Percentiles rank a stretch among this genome's conserved stretches.
Evolutionary conservation across 2,329 filamentous ascomycete genomes (phyloP).

Genomic region (Neonectria ditissima): DNA sequence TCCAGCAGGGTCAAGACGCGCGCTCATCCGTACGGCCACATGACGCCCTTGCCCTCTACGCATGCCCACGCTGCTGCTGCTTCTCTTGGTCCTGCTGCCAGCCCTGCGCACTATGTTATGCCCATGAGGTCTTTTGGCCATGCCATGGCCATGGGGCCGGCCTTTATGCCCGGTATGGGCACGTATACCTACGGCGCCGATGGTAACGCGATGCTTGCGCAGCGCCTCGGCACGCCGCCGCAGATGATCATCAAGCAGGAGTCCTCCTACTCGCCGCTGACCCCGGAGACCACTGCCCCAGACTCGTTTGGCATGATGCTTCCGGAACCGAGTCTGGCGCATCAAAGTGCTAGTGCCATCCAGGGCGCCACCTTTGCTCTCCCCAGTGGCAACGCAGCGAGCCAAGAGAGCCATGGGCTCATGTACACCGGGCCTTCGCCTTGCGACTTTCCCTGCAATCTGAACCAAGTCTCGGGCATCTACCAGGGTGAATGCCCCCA

Average conservation of each 20-base stretch:
- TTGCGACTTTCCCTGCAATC: constrained; percentile 41
- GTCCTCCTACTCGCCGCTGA: constrained; percentile 36
- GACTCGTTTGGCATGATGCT: constrained; percentile 37
- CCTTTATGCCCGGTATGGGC: constrained; percentile 38
- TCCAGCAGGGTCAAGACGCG: constrained; percentile 45
- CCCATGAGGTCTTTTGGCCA: not conserved
- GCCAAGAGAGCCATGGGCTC: constrained; percentile 29
- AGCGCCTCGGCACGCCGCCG: constrained; percentile 38
- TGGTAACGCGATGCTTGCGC: constrained; percentile 37
- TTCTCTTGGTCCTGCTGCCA: not conserved
- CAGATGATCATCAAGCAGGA: constrained; percentile 37
- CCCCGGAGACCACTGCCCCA: constrained; percentile 32
- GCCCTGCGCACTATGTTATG: not conserved
- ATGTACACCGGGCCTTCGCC: constrained; percentile 38
- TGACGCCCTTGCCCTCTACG: constrained; percentile 38
- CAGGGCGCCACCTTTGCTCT: constrained; percentile 34
- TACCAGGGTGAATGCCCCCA: constrained; percentile 35
- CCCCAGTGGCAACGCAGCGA: constrained; percentile 30
- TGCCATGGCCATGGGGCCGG: constrained; percentile 26
- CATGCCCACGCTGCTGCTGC: constrained; percentile 10
- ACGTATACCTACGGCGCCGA: constrained; percentile 39
- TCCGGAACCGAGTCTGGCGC: constrained; percentile 34
- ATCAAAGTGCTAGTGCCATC: constrained; percentile 17
- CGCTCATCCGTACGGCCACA: constrained; percentile 38
- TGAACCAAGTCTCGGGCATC: constrained; percentile 44